Percentiles rank a stretch among this genome's conserved stretches.
Evolutionary conservation across 1,284 basidiomycete genomes (phyloP).

Genomic region (Boletus chippewaensis): DNA sequence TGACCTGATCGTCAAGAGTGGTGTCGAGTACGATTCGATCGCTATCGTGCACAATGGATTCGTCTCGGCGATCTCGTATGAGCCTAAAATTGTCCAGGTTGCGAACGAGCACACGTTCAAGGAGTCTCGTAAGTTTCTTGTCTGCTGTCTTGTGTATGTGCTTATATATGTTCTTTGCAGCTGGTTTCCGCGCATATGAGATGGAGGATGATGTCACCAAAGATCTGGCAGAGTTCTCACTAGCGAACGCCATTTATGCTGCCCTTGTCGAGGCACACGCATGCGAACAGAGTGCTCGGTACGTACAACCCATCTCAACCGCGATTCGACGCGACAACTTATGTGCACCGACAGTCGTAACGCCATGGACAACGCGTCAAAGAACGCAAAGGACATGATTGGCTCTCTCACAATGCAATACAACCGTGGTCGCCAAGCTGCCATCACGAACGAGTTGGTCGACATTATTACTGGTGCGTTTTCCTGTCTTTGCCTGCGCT

Average conservation of each 20-base stretch:
- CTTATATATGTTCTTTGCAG: slow-evolving; percentile 33
- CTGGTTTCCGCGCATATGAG: slow-evolving; percentile 88
- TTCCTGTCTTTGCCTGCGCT: neutral
- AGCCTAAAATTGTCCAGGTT: slow-evolving; percentile 71
- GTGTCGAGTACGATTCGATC: slow-evolving; percentile 83
- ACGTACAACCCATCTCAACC: slow-evolving; percentile 19
- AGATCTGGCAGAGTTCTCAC: slow-evolving; percentile 92
- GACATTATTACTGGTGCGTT: slow-evolving; percentile 85
- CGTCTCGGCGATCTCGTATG: slow-evolving; percentile 90
- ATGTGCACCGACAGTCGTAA: slow-evolving; percentile 58
- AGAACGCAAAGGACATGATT: slow-evolving; percentile 96
- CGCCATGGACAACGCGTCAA: slow-evolving; percentile 99
- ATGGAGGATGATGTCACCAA: slow-evolving; percentile 94
- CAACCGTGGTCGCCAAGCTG: slow-evolving; percentile 98
- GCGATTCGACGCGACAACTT: slow-evolving; percentile 13
- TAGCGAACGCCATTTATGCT: slow-evolving; percentile 95
- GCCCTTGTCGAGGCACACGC: slow-evolving; percentile 95
- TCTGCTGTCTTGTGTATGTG: neutral
- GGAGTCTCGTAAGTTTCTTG: slow-evolving; percentile 55
- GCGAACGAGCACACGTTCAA: slow-evolving; percentile 76
- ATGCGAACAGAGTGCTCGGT: slow-evolving; percentile 88
- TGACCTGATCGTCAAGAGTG: slow-evolving; percentile 86
- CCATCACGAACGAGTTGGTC: slow-evolving; percentile 93
- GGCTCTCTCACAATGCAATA: slow-evolving; percentile 83
- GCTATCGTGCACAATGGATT: slow-evolving; percentile 95